A percentile compares a stretch with the other conserved stretches of the same genome.
These are phyloP conservation scores for Sinapis alba DNA, from an alignment of 441 rosid genomes.

Conservation along the genomic window DNA sequence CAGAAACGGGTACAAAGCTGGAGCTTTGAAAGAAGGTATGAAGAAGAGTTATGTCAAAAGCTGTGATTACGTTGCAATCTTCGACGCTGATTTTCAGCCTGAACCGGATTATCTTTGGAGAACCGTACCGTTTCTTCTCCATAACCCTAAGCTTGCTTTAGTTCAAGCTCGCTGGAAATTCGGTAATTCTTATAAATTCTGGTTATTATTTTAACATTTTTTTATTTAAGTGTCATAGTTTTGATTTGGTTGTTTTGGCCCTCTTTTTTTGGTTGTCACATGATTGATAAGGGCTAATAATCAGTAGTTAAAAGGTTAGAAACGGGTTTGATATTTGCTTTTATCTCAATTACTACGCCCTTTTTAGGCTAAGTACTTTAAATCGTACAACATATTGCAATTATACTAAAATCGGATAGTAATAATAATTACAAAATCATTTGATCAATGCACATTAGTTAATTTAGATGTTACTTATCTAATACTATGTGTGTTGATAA, in stretches of 20 bases:
- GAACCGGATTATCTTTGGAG: conserved; percentile 86
- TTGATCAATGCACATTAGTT: conserved; percentile 13
- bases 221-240: background rate
- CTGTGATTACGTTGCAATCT: conserved; percentile 89
- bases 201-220: background rate
- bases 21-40: conserved; percentile 93
- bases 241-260: conserved; percentile 17
- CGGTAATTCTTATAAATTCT: conserved; percentile 47
- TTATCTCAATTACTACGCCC: conserved; percentile 22
- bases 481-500: background rate
- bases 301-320: conserved; percentile 16
- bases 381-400: background rate
- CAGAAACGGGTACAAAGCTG: conserved; percentile 93
- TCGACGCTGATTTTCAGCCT: conserved; percentile 95
- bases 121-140: conserved; percentile 76
- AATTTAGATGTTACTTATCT: background rate
- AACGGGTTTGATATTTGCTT: background rate
- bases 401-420: background rate
- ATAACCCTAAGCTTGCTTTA: conserved; percentile 74
- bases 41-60: conserved; percentile 75
- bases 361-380: conserved; percentile 15
- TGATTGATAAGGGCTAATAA: conserved; percentile 20
- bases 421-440: conserved; percentile 15
- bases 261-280: background rate
- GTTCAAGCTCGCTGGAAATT: conserved; percentile 98